Conservation (phyloP, 2,329 filamentous ascomycete species). For the Arthrobotrys musiformis region DNA sequence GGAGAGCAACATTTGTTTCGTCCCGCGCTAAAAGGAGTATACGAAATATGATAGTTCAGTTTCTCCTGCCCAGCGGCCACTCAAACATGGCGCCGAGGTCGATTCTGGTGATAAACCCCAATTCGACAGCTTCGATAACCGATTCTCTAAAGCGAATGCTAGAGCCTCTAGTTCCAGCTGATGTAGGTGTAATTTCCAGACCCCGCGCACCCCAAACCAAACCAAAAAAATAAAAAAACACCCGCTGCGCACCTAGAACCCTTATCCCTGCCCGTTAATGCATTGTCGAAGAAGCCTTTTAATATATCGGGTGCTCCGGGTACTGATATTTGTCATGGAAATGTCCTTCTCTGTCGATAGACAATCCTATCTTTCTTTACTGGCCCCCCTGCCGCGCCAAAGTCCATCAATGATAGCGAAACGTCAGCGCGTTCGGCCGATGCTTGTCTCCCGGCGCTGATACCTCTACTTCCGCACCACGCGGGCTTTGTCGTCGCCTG, state of each 20-base stretch:
- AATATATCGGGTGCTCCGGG: not conserved
- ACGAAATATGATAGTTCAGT: slow-evolving; percentile 56
- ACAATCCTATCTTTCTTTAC: slow-evolving; percentile 58
- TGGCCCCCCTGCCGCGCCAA: slow-evolving; percentile 55
- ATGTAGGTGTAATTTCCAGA: slow-evolving; percentile 61
- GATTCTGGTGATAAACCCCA: slow-evolving; percentile 81
- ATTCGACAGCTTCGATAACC: slow-evolving; percentile 79
- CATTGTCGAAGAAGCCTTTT: not conserved
- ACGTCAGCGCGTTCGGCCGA: slow-evolving; percentile 55
- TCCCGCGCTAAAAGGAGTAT: slow-evolving; percentile 48
- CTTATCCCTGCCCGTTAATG: slow-evolving; percentile 7
- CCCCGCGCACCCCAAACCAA: slow-evolving; percentile 38
- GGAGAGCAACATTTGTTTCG: slow-evolving; percentile 38
- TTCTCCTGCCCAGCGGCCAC: slow-evolving; percentile 46
- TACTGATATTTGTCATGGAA: slow-evolving; percentile 37
- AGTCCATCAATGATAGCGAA: slow-evolving; percentile 57
- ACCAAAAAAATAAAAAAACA: slow-evolving; percentile 11
- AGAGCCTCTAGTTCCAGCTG: slow-evolving; percentile 64
- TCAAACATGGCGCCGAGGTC: slow-evolving; percentile 61
- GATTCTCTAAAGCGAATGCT: slow-evolving; percentile 70
- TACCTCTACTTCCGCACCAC: slow-evolving; percentile 61
- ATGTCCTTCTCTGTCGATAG: slow-evolving; percentile 27
- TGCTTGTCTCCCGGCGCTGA: slow-evolving; percentile 55
- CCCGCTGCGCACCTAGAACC: not conserved
- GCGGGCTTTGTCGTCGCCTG: slow-evolving; percentile 88